These are phyloP conservation scores for Aspergillus sp. DNA, from an alignment of 2,329 filamentous ascomycete species.

Conservation along the genomic window DNA sequence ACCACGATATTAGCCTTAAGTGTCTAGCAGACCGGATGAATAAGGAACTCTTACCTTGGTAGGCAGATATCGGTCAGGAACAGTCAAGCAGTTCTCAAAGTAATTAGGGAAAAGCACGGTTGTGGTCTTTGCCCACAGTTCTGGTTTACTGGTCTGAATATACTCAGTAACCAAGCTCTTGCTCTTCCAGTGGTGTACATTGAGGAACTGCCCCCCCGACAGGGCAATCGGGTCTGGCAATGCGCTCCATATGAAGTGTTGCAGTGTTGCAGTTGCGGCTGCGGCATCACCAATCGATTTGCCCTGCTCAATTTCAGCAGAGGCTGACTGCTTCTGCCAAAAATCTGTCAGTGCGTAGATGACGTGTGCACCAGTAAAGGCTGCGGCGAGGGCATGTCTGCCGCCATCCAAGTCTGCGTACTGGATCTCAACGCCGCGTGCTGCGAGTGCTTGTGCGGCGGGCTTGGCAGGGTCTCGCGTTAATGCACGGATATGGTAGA, in stretches of 20 bases:
- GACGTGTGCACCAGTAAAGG: constrained; percentile 7
- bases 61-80: constrained; percentile 11
- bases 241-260: constrained; percentile 15
- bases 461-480: constrained; percentile 41
- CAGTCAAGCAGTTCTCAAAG: constrained; percentile 13
- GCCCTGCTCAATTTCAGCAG: constrained; percentile 10
- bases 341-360: constrained; percentile 17
- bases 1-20: too few relatives aligned
- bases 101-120: background rate
- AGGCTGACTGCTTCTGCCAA: constrained; percentile 13
- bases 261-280: background rate
- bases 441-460: constrained; percentile 21
- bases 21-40: background rate
- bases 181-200: constrained; percentile 1
- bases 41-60: background rate
- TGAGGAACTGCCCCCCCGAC: constrained; percentile 6
- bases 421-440: constrained; percentile 20
- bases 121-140: constrained; percentile 9
- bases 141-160: constrained; percentile 1
- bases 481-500: constrained; percentile 50
- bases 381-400: constrained; percentile 4
- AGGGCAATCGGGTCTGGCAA: constrained; percentile 9
- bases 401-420: constrained; percentile 18
- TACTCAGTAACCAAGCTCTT: background rate
- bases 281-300: constrained; percentile 14